A percentile compares a stretch with the other conserved stretches of the same genome.
Evolutionary conservation across 1,284 basidiomycete genomes (phyloP).

Genomic region (Cryptococcus deneoformans): DNA sequence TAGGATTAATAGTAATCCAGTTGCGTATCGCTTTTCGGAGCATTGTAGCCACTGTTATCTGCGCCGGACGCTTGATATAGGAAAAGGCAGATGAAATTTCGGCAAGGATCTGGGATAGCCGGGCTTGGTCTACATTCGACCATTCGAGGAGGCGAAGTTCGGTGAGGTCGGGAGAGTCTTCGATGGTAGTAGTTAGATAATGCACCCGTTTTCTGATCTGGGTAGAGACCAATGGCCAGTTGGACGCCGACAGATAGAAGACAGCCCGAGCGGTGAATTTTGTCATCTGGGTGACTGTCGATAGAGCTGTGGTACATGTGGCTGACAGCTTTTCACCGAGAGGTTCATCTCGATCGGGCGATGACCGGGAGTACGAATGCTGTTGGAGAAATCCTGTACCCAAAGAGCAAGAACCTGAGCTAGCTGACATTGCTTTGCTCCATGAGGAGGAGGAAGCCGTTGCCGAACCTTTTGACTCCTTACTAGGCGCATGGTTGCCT

Average conservation of each 20-base stretch:
- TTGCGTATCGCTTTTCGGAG: conserved; percentile 84
- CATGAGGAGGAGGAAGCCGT: conserved; percentile 20
- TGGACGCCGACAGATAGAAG: conserved; percentile 83
- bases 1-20: conserved; percentile 80
- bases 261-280: conserved; percentile 65
- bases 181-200: conserved; percentile 51
- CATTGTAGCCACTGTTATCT: conserved; percentile 67
- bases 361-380: conserved; percentile 29
- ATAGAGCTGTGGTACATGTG: conserved; percentile 19
- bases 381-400: conserved; percentile 29
- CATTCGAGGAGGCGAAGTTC: conserved; percentile 50
- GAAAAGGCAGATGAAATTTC: conserved; percentile 81
- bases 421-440: conserved; percentile 12
- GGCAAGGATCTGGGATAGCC: conserved; percentile 42
- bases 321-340: conserved; percentile 8
- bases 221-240: conserved; percentile 77
- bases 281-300: conserved; percentile 44
- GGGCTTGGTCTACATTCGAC: conserved; percentile 47
- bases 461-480: conserved; percentile 21
- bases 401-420: conserved; percentile 18
- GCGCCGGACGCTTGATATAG: conserved; percentile 74
- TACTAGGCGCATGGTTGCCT: conserved; percentile 15
- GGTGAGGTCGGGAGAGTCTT: conserved; percentile 55
- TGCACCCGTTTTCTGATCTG: conserved; percentile 67
- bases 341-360: neutral